Percentiles rank a stretch among this genome's conserved stretches.
Conservation (phyloP, 2,329 filamentous ascomycete species). For the Claviceps africana region DNA sequence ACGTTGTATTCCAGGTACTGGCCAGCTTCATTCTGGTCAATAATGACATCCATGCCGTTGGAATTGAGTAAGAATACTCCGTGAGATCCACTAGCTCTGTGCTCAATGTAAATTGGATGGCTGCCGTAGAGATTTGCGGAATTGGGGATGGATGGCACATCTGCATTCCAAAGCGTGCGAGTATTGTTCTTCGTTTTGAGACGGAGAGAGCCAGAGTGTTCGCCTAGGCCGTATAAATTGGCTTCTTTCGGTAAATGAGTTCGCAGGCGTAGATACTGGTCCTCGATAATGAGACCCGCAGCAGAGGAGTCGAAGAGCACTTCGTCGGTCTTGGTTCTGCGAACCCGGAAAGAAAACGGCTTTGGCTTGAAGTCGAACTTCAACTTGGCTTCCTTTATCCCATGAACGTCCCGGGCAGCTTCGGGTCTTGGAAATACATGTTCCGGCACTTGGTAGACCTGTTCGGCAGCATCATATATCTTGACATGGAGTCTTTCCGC, state of each 20-base stretch:
- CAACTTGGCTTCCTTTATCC: constrained; percentile 24
- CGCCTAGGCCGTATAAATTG: constrained; percentile 62
- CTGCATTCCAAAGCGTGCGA: constrained; percentile 55
- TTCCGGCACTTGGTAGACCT: constrained; percentile 58
- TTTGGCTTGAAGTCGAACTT: constrained; percentile 22
- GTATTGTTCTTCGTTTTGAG: constrained; percentile 54
- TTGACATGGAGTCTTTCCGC: constrained; percentile 52
- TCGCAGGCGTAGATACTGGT: constrained; percentile 56
- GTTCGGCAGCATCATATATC: constrained; percentile 50
- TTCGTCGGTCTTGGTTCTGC: constrained; percentile 18
- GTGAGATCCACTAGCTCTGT: constrained; percentile 44
- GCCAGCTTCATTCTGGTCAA: constrained; percentile 45
- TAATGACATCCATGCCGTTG: constrained; percentile 65
- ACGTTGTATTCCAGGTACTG: constrained; percentile 67
- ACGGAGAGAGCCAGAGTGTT: constrained; percentile 54
- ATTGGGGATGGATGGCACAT: constrained; percentile 45
- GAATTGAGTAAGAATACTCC: constrained; percentile 59
- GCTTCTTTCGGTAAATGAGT: constrained; percentile 52
- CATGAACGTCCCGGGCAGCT: constrained; percentile 5
- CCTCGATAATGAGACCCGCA: constrained; percentile 53
- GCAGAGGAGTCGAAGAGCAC: constrained; percentile 54
- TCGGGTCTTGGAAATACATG: constrained; percentile 46
- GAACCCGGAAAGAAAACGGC: constrained; percentile 52
- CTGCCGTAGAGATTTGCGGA: constrained; percentile 57
- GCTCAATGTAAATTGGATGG: constrained; percentile 65